Evolutionary conservation across 1,284 basidiomycete species (phyloP), one percentile per base, ranked within the genome.

Genomic region (Lignosus rhinocerotis): DNA sequence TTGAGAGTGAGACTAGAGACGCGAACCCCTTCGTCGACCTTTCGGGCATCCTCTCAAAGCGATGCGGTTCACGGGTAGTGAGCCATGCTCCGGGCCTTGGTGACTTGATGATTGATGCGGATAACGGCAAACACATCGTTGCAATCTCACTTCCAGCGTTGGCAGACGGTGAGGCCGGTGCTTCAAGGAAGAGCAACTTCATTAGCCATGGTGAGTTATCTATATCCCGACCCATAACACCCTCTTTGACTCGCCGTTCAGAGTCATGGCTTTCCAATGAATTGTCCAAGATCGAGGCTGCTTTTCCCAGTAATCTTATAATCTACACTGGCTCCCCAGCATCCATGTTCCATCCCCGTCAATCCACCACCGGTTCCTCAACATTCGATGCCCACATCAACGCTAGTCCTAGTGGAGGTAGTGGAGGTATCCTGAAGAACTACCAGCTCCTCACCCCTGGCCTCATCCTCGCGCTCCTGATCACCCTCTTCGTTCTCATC

Each of bases 361-460:
- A 65, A 45, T 63, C 61, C 45, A 32, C 58, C 31, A 31, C 51
- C 10, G 46, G 51, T 34, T 61, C 63, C 43, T 57, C 48, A 36
- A 53, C 66, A 16, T 61, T 66, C 49, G 55, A 57, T 19, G 43
- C 53, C 14, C 59, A 58, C 8, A 51, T 59, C 5, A 53, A 61
- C 1, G 53, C 58, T 25, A 52, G 60, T 38, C 55, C 66, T 64
- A 76, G 9, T 66, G 82, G 80, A n/a, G 86, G 88, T 64, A 76
- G 9, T 66, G 82, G 80, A n/a, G 86, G 88, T 11, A 84, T 91
- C 59, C 79, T 93, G 42, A 82, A 87, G 59, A 80, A 79, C 45
- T 92, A 92, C 70, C 88, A 92, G 68, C 78, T 94, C 48, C 82
- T 94, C 53, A 92, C 92, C 0, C 90, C 92, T 0, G 90, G 84